Conservation (phyloP, 768 basidiomycete species). For the Omphalotus guepiniiformis region DNA sequence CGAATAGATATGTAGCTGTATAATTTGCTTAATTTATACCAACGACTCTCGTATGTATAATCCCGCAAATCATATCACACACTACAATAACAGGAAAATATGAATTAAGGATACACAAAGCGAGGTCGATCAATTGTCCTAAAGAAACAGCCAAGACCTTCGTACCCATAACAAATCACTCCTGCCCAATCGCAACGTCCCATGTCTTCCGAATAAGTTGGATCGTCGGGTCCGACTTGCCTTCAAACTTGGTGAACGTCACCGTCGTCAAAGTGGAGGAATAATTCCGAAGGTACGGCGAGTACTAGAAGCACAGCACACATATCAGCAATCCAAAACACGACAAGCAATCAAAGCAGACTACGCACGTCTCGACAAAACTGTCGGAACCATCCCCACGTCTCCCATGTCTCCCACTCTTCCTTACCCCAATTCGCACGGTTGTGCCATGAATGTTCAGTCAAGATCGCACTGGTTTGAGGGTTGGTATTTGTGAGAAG, state of each 20-base stretch:
- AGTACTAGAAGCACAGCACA: slow-evolving; percentile 46
- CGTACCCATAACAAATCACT: too few species aligned
- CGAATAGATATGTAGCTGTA: too few species aligned
- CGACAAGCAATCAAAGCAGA: background rate
- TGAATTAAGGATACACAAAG: too few species aligned
- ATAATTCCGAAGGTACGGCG: slow-evolving; percentile 75
- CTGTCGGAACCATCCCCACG: slow-evolving; percentile 89
- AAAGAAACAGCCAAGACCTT: too few species aligned
- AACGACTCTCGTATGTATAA: too few species aligned
- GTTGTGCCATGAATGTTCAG: slow-evolving; percentile 64
- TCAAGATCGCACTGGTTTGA: slow-evolving; percentile 52
- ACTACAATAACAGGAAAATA: too few species aligned
- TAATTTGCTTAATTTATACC: too few species aligned
- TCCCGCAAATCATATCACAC: too few species aligned
- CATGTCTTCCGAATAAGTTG: slow-evolving; percentile 62
- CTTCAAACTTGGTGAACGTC: slow-evolving; percentile 63
- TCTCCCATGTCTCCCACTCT: slow-evolving; percentile 84
- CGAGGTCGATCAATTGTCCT: too few species aligned
- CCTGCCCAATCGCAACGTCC: slow-evolving; percentile 66
- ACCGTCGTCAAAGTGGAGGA: slow-evolving; percentile 65
- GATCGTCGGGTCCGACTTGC: slow-evolving; percentile 50
- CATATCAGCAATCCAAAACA: background rate
- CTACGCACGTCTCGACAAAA: slow-evolving; percentile 73
- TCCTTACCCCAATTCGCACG: slow-evolving; percentile 65
- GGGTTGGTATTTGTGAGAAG: slow-evolving; percentile 56